phyloP scores from a whole-genome alignment of 495 filamentous ascomycete species.

The Neurospora sp. region DNA sequence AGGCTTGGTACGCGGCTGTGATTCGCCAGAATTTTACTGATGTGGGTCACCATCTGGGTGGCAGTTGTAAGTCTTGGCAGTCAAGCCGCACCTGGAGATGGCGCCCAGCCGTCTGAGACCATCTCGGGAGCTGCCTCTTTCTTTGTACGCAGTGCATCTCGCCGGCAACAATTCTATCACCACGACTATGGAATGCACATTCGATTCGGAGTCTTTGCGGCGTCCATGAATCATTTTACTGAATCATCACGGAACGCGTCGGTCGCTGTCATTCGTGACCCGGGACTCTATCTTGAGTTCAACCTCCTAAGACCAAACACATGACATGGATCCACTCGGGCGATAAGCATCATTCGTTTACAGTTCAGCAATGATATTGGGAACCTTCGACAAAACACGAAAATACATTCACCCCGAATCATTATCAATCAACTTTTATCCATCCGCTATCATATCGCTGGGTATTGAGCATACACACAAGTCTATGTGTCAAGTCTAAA shows the following conservation, averaged over 20 bases:
- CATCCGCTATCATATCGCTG: neutral
- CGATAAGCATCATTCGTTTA: neutral
- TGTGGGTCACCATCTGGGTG: neutral
- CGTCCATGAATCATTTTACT: neutral
- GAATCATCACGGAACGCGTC: neutral
- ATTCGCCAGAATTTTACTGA: neutral
- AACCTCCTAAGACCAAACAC: neutral
- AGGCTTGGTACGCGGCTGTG: neutral
- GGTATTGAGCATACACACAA: neutral
- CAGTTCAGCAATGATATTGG: neutral
- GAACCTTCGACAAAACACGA: neutral
- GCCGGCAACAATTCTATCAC: neutral
- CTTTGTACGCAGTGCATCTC: neutral
- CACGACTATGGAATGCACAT: neutral
- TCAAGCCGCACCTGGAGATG: neutral
- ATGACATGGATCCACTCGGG: neutral
- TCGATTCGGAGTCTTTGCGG: neutral
- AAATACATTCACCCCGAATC: neutral
- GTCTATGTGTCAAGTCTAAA: neutral
- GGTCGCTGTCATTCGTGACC: neutral
- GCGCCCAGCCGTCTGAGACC: neutral
- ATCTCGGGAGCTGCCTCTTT: neutral
- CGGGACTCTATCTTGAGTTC: neutral
- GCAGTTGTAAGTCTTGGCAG: neutral
- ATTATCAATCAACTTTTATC: neutral